phyloP scores from a whole-genome alignment of 2,329 filamentous ascomycete species.

The Colletotrichum tofieldiae region DNA sequence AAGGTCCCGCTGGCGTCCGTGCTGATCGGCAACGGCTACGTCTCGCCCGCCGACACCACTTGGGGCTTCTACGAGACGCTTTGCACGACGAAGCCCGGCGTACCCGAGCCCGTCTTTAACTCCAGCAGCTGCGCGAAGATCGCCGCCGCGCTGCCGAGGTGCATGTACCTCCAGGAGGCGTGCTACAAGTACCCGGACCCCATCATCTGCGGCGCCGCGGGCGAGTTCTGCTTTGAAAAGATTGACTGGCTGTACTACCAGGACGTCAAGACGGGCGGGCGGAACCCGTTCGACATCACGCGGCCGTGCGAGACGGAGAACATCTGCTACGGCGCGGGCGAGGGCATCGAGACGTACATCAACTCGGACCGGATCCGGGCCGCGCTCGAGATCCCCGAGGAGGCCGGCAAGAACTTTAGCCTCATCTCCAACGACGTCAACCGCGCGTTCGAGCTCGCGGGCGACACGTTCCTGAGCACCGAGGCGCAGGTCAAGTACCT shows the following conservation, averaged over 20 bases:
- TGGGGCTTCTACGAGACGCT: constrained; percentile 45
- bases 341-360: constrained; percentile 47
- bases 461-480: constrained; percentile 39
- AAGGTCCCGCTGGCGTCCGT: constrained; percentile 61
- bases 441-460: constrained; percentile 41
- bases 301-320: constrained; percentile 54
- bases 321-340: constrained; percentile 54
- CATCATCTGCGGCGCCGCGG: constrained; percentile 57
- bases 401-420: constrained; percentile 27
- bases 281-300: constrained; percentile 62
- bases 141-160: constrained; percentile 60
- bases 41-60: constrained; percentile 46
- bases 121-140: constrained; percentile 44
- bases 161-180: constrained; percentile 56
- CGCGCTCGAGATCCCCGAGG: constrained; percentile 44
- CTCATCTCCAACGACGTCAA: constrained; percentile 31
- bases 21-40: constrained; percentile 63
- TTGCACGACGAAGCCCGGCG: constrained; percentile 44
- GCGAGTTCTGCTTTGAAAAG: constrained; percentile 54
- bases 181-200: constrained; percentile 58
- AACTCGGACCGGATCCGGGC: constrained; percentile 44
- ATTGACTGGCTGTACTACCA: constrained; percentile 58
- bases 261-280: constrained; percentile 55
- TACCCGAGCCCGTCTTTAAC: constrained; percentile 44
- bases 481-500: constrained; percentile 23